Percentiles rank a stretch among this genome's conserved stretches.
These are phyloP conservation scores for Lachnellula hyalina DNA, from an alignment of 2,329 filamentous ascomycete species.

Conservation along the genomic window DNA sequence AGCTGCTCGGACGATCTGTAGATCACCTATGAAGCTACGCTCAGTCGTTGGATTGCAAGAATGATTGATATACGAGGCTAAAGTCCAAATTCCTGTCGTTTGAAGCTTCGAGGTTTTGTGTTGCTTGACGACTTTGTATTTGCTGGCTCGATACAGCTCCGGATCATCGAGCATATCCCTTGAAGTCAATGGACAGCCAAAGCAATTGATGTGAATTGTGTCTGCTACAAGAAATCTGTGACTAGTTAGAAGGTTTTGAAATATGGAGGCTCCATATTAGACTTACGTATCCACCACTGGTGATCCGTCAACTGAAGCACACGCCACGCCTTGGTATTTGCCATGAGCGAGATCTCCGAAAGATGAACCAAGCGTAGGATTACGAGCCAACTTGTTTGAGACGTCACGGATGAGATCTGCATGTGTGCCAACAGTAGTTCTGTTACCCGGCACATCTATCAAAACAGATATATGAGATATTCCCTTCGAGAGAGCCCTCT, in stretches of 20 bases:
- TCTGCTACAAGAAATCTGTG: not conserved
- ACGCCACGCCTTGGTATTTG: not conserved
- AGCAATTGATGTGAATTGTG: not conserved
- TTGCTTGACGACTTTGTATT: not conserved
- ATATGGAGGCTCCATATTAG: not conserved
- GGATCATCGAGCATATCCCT: not conserved
- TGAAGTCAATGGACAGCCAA: not conserved
- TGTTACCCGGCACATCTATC: not conserved
- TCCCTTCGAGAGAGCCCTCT: not conserved
- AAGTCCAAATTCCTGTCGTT: not conserved
- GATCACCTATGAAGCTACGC: not conserved
- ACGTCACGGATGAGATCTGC: not conserved
- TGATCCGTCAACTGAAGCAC: not conserved
- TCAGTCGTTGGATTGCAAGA: not conserved
- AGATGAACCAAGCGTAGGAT: not conserved
- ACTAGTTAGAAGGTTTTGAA: not conserved
- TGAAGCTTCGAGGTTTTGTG: not conserved
- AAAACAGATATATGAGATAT: not conserved
- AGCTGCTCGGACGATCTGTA: not conserved
- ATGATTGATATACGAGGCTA: not conserved
- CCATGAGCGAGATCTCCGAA: not conserved
- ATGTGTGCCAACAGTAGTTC: not conserved
- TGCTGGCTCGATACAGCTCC: not conserved
- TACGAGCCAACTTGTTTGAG: not conserved
- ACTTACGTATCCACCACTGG: not conserved